A percentile compares a stretch with the other conserved stretches of the same genome.
These are phyloP conservation scores for Gossypium bickii DNA, from an alignment of 345 rosid species.

Conservation along the genomic window DNA sequence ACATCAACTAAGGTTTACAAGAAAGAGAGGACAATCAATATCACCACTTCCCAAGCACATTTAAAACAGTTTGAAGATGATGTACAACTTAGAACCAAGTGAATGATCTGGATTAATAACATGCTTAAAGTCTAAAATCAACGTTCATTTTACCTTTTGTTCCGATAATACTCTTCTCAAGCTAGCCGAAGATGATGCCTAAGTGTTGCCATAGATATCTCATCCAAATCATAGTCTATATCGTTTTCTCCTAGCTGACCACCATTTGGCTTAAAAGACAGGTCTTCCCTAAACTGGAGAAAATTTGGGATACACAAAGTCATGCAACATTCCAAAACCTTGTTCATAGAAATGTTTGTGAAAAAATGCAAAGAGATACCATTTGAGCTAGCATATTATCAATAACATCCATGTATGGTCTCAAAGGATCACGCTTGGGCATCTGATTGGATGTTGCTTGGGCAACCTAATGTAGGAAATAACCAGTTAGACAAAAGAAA, in stretches of 20 bases:
- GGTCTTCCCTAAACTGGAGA: constrained; percentile 77
- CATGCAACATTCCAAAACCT: constrained; percentile 10
- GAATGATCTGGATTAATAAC: background rate
- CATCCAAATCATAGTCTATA: constrained; percentile 98
- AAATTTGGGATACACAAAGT: constrained; percentile 14
- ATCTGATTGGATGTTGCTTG: constrained; percentile 98
- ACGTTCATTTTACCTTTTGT: constrained; percentile 57
- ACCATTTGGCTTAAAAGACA: constrained; percentile 96
- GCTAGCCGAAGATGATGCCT: constrained; percentile 93
- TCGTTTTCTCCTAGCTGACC: constrained; percentile 95
- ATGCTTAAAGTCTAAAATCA: background rate
- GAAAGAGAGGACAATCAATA: background rate
- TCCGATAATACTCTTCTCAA: constrained; percentile 84
- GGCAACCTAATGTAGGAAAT: constrained; percentile 66
- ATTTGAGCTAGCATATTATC: constrained; percentile 75
- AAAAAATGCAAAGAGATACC: constrained; percentile 37
- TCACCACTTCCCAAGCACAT: background rate
- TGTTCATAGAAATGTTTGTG: background rate
- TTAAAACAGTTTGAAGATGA: background rate
- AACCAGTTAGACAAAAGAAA: constrained; percentile 4
- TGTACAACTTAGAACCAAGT: background rate
- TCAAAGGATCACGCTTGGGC: constrained; percentile 97
- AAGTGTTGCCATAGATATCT: constrained; percentile 96
- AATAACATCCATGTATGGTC: constrained; percentile 93
- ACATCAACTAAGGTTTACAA: background rate